A percentile compares a stretch with the other conserved stretches of the same genome.
Evolutionary conservation across 306 rosid genomes (phyloP).

Genomic region (Neltuma alba): DNA sequence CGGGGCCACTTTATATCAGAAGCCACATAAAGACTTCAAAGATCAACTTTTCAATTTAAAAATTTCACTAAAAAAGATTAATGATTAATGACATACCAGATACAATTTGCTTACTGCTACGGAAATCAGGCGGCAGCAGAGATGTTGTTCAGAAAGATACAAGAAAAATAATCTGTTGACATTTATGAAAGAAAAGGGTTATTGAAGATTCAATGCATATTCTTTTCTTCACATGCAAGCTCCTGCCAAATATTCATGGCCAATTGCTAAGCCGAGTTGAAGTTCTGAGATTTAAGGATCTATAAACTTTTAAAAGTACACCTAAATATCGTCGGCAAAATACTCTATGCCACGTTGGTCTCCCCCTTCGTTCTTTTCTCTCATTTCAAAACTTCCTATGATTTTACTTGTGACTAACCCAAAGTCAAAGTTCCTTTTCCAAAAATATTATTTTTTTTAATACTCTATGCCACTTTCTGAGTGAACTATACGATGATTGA

Average conservation of each 20-base stretch:
- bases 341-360: not conserved
- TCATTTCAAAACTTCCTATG: not conserved
- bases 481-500: not conserved
- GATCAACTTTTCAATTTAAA: too few species aligned
- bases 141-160: not conserved
- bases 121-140: too few species aligned
- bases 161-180: not conserved
- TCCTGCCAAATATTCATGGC: not conserved
- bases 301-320: not conserved
- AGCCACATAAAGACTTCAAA: too few species aligned
- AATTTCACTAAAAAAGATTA: too few species aligned
- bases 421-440: not conserved
- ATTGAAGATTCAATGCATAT: not conserved
- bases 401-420: not conserved
- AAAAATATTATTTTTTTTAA: not conserved
- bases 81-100: too few species aligned
- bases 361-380: not conserved
- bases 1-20: too few species aligned
- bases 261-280: not conserved
- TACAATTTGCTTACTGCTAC: too few species aligned
- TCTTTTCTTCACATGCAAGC: not conserved
- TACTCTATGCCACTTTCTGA: not conserved
- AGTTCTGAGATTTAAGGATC: not conserved
- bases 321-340: not conserved
- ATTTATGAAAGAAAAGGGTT: too few species aligned